phyloP scores from a whole-genome alignment of 2,329 filamentous ascomycete genomes.

The Hirsutella thompsonii region DNA sequence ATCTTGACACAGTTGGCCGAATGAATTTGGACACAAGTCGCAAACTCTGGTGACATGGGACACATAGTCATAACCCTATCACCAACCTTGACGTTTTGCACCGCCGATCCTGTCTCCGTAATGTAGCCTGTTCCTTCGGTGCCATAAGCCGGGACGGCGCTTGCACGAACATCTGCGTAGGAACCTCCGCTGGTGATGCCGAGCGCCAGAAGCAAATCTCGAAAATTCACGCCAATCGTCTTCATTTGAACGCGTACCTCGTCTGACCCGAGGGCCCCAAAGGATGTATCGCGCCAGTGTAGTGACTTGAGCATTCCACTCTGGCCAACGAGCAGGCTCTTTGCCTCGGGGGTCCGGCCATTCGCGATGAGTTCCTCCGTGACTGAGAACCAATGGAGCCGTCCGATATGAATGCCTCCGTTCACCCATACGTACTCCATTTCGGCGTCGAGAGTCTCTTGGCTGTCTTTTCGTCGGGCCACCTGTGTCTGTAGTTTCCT shows the following conservation, averaged over 20 bases:
- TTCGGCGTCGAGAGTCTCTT: background rate
- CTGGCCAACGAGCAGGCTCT: background rate
- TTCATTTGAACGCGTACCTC: background rate
- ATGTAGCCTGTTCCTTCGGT: conserved; percentile 15
- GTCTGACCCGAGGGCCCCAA: background rate
- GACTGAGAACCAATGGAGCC: background rate
- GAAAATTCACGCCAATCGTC: background rate
- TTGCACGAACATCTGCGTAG: background rate
- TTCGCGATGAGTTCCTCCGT: background rate
- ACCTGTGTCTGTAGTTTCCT: background rate
- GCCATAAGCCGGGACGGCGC: conserved; percentile 3
- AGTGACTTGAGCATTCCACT: background rate
- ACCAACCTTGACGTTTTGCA: conserved; percentile 16
- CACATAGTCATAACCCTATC: conserved; percentile 12
- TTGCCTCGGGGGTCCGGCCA: background rate
- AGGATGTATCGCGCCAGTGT: background rate
- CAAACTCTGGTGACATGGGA: conserved; percentile 4
- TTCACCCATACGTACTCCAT: background rate
- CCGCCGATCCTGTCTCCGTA: conserved; percentile 11
- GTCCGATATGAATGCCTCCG: background rate
- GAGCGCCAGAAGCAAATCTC: conserved; percentile 21
- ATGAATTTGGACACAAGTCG: conserved; percentile 11
- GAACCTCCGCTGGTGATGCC: conserved; percentile 10
- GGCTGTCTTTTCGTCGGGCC: background rate
- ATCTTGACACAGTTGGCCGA: conserved; percentile 15